A percentile compares a stretch with the other conserved stretches of the same genome.
Evolutionary conservation across 805 yeast species (phyloP).

Genomic region (Suhomyces emberorum): DNA sequence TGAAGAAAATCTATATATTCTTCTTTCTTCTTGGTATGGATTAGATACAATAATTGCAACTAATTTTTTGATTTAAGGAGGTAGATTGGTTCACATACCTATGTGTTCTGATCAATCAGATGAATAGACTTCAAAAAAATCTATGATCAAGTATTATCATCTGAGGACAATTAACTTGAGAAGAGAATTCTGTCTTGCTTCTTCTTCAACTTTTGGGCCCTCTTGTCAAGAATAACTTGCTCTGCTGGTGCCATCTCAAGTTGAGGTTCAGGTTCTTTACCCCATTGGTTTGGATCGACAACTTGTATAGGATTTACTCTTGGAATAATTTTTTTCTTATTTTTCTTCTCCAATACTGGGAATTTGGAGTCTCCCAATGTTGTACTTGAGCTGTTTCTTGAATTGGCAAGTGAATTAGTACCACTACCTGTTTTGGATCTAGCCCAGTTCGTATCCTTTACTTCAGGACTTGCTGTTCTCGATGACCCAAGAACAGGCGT

Average conservation of each 20-base stretch:
- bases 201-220: slow-evolving; percentile 11
- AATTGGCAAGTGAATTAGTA: neutral
- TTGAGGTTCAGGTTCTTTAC: slow-evolving; percentile 7
- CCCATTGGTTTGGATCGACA: slow-evolving; percentile 26
- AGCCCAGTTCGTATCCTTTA: neutral
- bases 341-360: slow-evolving; percentile 48
- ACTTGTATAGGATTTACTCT: slow-evolving; percentile 51
- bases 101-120: too few relatives aligned
- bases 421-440: neutral
- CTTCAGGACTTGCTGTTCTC: slow-evolving; percentile 1
- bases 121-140: too few relatives aligned
- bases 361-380: slow-evolving; percentile 33
- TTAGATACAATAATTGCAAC: too few relatives aligned
- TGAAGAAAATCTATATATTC: too few relatives aligned
- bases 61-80: too few relatives aligned
- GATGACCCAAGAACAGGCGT: slow-evolving; percentile 25
- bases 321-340: slow-evolving; percentile 42
- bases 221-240: slow-evolving; percentile 8
- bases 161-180: neutral
- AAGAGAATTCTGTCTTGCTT: slow-evolving; percentile 9
- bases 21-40: too few relatives aligned
- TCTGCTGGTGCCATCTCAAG: slow-evolving; percentile 4
- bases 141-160: too few relatives aligned
- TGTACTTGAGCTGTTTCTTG: slow-evolving; percentile 17
- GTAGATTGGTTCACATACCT: too few relatives aligned